Base-by-base conservation (phyloP, 495 filamentous ascomycete species). In the Daldinia childiae region DNA sequence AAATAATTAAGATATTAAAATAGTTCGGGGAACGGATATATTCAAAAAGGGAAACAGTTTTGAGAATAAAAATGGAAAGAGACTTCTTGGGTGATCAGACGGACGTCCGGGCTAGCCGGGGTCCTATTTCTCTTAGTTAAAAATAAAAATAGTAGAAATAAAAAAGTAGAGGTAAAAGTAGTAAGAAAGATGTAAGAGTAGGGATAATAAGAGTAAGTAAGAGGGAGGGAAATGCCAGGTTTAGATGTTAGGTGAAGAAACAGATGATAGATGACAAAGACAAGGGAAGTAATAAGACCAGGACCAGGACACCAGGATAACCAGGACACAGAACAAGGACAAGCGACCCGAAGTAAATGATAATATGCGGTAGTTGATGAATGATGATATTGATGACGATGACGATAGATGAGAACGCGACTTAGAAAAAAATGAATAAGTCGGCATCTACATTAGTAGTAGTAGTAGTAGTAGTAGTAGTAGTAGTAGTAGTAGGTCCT, bases 31-130 rank as follows among this genome's bases (percentile, higher is more conserved):
- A 7, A 51, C 57, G 38, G 68, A 62, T 71, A 71, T 71, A 62
- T 71, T 71, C 62, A 71, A 65, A 62, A 71, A 71, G 56, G 62
- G 68, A 70, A 70, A 70, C 29, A 34, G 29, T 38, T 58, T 45
- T 43, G 52, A 55, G 17, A 39, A 27, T 29, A 54, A 57, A 41
- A 55, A 60, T 56, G 21, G 34, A 56, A 50, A 61, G 17, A 38
- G 43, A 41, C 11, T 27, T 64, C 32, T 29, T 32, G 48, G 48
- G 62, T 51, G 68, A 71, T 66, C 68, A 71, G 68, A 71, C 68
- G 68, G 68, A 71, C 68, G 68, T 71, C 68, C 68, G 68, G 58
- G 57, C 68, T 71, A 71, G 62, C 68, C 68, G 68, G 62, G 56
- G 48, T 6, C 62, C 12, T 54, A 39, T 65, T 19, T 57, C 57